phyloP scores from a whole-genome alignment of 2,329 filamentous ascomycete genomes.

The Penicillium sp. region DNA sequence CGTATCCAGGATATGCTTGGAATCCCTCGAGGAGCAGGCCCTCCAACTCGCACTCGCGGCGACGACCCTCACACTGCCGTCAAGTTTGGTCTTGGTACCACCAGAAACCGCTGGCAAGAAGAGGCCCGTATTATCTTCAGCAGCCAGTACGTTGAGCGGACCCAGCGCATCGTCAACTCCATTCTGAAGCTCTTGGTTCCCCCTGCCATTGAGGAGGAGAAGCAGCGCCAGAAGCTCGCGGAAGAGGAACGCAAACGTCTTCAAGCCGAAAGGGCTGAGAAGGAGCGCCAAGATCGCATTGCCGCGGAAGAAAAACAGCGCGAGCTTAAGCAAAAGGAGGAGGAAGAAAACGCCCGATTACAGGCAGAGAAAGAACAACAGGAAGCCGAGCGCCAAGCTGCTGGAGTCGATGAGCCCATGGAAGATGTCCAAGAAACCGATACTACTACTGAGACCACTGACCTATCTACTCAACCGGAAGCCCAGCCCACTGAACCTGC shows the following conservation, averaged over 20 bases:
- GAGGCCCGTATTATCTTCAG: slow-evolving; percentile 87
- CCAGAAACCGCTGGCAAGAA: slow-evolving; percentile 78
- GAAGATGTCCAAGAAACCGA: slow-evolving; percentile 68
- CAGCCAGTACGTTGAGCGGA: slow-evolving; percentile 64
- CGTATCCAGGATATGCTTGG: slow-evolving; percentile 53
- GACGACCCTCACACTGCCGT: slow-evolving; percentile 66
- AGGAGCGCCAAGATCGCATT: slow-evolving; percentile 62
- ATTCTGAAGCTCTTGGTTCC: slow-evolving; percentile 75
- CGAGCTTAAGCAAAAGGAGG: slow-evolving; percentile 66
- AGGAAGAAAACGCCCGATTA: slow-evolving; percentile 62
- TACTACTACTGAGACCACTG: slow-evolving; percentile 30
- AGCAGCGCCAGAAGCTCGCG: slow-evolving; percentile 62
- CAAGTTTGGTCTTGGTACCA: slow-evolving; percentile 69
- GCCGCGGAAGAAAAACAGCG: slow-evolving; percentile 70
- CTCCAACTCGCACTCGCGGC: slow-evolving; percentile 31
- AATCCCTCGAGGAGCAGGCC: slow-evolving; percentile 30
- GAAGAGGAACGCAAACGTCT: slow-evolving; percentile 57
- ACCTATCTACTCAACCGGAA: slow-evolving; percentile 40
- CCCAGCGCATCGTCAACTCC: slow-evolving; percentile 63
- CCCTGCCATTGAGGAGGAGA: slow-evolving; percentile 77
- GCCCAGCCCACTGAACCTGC: slow-evolving; percentile 50
- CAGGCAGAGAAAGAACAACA: slow-evolving; percentile 64
- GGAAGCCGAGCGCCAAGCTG: slow-evolving; percentile 40
- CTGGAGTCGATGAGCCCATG: slow-evolving; percentile 59
- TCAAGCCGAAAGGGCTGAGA: slow-evolving; percentile 60